These are phyloP conservation scores for Zelonia costaricensis DNA, from an alignment of 208 protist genomes.

Conservation along the genomic window DNA sequence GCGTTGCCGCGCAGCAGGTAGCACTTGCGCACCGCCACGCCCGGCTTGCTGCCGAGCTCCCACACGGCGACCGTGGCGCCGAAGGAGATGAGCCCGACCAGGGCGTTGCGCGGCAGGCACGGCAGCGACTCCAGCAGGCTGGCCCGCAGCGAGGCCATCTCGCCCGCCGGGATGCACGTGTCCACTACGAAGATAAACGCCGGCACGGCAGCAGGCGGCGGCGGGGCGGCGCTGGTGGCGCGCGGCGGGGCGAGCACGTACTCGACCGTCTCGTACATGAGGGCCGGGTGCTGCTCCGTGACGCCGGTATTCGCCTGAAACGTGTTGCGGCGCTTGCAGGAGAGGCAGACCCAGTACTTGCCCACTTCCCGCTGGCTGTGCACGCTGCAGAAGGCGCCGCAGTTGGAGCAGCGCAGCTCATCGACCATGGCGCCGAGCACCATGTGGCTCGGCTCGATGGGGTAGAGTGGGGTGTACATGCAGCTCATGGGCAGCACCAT, in stretches of 20 bases:
- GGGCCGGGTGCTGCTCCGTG: constrained; percentile 55
- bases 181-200: constrained; percentile 97
- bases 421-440: constrained; percentile 36
- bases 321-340: constrained; percentile 68
- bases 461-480: constrained; percentile 85
- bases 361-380: constrained; percentile 67
- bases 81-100: constrained; percentile 98
- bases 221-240: constrained; percentile 3
- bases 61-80: constrained; percentile 91
- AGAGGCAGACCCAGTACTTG: constrained; percentile 80
- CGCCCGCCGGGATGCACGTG: constrained; percentile 91
- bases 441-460: constrained; percentile 46
- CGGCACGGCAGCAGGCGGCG: constrained; percentile 7
- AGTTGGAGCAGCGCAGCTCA: constrained; percentile 61
- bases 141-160: constrained; percentile 92
- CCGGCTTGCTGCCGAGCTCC: constrained; percentile 50
- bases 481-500: constrained; percentile 90
- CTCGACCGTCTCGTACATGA: constrained; percentile 83
- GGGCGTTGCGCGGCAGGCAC: constrained; percentile 92
- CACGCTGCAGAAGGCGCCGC: constrained; percentile 63
- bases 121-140: constrained; percentile 92
- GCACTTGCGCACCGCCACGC: constrained; percentile 64
- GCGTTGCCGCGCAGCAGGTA: constrained; percentile 67
- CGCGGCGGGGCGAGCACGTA: constrained; percentile 52
- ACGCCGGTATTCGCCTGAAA: constrained; percentile 44